phyloP scores from a whole-genome alignment of 176 grass and related monocot genomes.

The Dactylis glomerata region DNA sequence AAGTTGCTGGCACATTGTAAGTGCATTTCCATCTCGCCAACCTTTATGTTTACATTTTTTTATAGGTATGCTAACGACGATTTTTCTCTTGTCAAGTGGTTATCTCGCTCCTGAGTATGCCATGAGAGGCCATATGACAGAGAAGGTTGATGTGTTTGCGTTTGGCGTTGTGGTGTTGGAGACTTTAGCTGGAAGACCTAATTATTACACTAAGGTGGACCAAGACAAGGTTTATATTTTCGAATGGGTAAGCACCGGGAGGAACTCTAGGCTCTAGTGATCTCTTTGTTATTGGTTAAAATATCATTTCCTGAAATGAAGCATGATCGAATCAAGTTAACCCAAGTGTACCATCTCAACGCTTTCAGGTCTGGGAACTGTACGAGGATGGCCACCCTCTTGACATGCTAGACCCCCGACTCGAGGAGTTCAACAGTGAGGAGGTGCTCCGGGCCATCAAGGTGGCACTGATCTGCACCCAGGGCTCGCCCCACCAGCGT shows the following conservation, averaged over 20 bases:
- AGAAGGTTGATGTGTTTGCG: conserved; percentile 82
- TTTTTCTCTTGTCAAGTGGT: conserved; percentile 35
- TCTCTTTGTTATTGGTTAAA: not conserved
- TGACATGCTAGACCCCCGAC: conserved; percentile 48
- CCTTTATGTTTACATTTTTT: not conserved
- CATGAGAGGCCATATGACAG: conserved; percentile 91
- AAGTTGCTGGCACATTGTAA: conserved; percentile 93
- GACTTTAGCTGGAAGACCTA: conserved; percentile 69
- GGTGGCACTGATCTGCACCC: conserved; percentile 66
- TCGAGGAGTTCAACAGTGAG: conserved; percentile 34
- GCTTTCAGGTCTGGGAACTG: conserved; percentile 61
- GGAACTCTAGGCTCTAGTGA: not conserved
- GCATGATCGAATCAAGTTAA: not conserved
- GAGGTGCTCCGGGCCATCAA: conserved; percentile 54
- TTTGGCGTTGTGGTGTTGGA: conserved; percentile 71
- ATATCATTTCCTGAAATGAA: not conserved
- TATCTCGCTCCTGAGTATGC: conserved; percentile 92
- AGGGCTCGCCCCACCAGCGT: conserved; percentile 50
- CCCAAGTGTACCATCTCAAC: not conserved
- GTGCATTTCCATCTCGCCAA: conserved; percentile 6
- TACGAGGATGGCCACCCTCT: conserved; percentile 40
- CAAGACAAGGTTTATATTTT: conserved; percentile 65
- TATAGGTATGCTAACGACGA: not conserved
- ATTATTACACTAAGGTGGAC: conserved; percentile 36
- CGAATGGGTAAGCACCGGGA: conserved; percentile 68